Base-by-base conservation (phyloP, 345 rosid species). In the Boechera stricta region DNA sequence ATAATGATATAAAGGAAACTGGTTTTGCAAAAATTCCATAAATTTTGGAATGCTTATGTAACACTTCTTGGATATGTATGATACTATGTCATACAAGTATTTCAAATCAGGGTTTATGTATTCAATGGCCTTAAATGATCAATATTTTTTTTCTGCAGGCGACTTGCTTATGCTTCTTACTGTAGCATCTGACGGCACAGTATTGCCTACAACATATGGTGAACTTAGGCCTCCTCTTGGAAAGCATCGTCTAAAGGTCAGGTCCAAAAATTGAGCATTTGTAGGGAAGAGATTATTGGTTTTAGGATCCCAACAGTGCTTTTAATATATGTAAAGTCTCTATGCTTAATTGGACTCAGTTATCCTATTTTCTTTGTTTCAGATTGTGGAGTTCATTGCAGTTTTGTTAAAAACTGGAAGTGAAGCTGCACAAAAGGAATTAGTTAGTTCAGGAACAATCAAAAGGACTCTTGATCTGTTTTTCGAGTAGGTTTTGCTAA, bases 381-480 rank as follows among this genome's bases (percentile, higher is more conserved):
- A 96, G 99, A 87, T 93, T 66, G 99, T 96, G 64, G 98, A 96
- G 88, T 93, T 93, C 86, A 91, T 93, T 77, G 96, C 95, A 18
- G 91, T 96, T 81, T 84, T 96, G 67, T 78, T 96, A 75, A 90
- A 82, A 81, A 82, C 87, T 59, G 83, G 96, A 76, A 90, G 88
- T 87, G 97, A 88, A 85, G 87, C 90, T 78, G 88, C 96, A 28
- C 92, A 88, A 79, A 78, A 75, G 76, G 99, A 96, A 81, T 84
- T 96, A 83, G 82, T 91, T 69, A 82, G 87, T 77, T 91, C 99
- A 10, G 93, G 91, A 82, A 87, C 92, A 76, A 85, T 95, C 77
- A 55, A 74, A 74, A 79, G 82, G 58, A 86, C 89, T 60, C 76
- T 95, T 76, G 90, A 89, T 83, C 88, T 94, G 24, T 94, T 94